phyloP scores from a whole-genome alignment of 495 filamentous ascomycete species.

The Lasiosphaeria hispida region DNA sequence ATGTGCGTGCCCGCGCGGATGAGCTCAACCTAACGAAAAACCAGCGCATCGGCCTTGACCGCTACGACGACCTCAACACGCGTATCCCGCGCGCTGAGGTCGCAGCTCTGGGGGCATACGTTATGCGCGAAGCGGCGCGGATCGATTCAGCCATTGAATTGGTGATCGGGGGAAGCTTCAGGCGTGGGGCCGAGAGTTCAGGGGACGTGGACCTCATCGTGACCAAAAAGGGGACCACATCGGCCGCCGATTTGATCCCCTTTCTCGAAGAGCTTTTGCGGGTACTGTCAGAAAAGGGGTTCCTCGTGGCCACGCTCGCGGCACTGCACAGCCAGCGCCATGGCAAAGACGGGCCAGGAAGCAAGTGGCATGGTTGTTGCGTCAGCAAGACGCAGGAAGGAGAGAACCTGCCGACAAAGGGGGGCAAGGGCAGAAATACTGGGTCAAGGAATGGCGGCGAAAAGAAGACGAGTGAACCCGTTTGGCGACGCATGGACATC shows the following conservation, averaged over 20 bases:
- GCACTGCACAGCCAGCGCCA: constrained; percentile 29
- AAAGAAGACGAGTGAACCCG: constrained; percentile 22
- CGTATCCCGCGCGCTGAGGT: constrained; percentile 84
- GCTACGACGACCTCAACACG: constrained; percentile 76
- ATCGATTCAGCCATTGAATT: constrained; percentile 62
- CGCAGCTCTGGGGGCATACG: constrained; percentile 62
- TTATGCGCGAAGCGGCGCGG: constrained; percentile 57
- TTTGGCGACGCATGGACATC: constrained; percentile 85
- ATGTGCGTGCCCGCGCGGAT: constrained; percentile 59
- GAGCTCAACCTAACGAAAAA: constrained; percentile 57
- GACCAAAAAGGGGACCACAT: constrained; percentile 62
- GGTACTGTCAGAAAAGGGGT: constrained; percentile 56
- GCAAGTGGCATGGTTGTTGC: constrained; percentile 90
- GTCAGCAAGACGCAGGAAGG: constrained; percentile 48
- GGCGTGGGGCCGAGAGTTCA: constrained; percentile 69
- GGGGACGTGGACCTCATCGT: constrained; percentile 87
- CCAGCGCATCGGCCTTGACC: constrained; percentile 76
- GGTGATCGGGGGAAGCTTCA: constrained; percentile 80
- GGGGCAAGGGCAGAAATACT: constrained; percentile 7
- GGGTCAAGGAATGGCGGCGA: too few relatives aligned
- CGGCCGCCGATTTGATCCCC: constrained; percentile 58
- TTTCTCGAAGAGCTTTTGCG: constrained; percentile 68
- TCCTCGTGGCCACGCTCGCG: constrained; percentile 52
- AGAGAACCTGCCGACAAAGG: background rate
- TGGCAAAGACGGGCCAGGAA: constrained; percentile 39